Evolutionary conservation across 1,139 yeast species (phyloP).

Genomic region (Spencermartinsiella ligniputridi): DNA sequence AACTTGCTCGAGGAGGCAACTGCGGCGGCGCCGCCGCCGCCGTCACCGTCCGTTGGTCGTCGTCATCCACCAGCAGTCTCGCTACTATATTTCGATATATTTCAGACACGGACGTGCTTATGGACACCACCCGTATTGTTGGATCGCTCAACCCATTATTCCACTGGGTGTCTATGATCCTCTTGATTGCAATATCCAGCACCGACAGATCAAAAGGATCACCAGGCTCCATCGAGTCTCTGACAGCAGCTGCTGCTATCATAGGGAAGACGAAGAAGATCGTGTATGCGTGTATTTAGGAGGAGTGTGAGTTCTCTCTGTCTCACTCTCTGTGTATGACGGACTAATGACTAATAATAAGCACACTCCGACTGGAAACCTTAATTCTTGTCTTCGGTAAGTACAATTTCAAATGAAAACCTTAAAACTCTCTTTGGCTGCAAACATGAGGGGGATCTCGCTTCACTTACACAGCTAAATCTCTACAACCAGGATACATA

Average conservation of each 20-base stretch:
- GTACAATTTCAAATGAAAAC: too few species aligned
- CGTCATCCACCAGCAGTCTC: background rate
- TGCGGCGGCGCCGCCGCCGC: background rate
- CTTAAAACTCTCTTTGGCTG: too few species aligned
- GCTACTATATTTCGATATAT: background rate
- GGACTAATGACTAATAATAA: too few species aligned
- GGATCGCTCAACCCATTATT: background rate
- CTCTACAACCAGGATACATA: too few species aligned
- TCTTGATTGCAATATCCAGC: background rate
- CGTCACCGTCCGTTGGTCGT: background rate
- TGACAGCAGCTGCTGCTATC: background rate
- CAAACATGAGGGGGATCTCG: too few species aligned
- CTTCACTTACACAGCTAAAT: too few species aligned
- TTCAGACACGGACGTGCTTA: background rate
- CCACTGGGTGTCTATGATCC: background rate
- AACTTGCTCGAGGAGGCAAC: conserved; percentile 1
- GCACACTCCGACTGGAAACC: too few species aligned
- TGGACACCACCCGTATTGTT: background rate
- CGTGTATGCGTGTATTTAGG: too few species aligned
- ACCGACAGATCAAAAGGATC: conserved; percentile 9
- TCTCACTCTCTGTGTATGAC: too few species aligned
- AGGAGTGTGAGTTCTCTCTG: too few species aligned
- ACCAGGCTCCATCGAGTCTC: conserved; percentile 2
- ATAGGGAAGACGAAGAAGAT: too few species aligned
- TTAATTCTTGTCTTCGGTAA: too few species aligned